Percentiles rank a stretch among this genome's conserved stretches.
phyloP scores from a whole-genome alignment of 306 rosid genomes.

The Alnus rubra region DNA sequence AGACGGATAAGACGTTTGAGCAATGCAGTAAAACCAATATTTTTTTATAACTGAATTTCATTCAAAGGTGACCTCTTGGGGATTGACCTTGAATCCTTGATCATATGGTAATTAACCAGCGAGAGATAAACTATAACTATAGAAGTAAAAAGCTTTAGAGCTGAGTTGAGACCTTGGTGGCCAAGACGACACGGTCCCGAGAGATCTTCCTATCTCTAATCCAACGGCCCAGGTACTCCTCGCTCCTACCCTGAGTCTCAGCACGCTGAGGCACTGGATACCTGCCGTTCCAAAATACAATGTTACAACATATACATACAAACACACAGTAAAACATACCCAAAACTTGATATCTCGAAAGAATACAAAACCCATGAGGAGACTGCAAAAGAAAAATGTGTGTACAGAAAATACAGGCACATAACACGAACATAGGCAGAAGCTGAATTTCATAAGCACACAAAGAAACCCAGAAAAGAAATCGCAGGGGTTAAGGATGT shows the following conservation, averaged over 20 bases:
- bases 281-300: constrained; percentile 35
- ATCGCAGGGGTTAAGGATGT: neutral
- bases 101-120: too few relatives aligned
- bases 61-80: neutral
- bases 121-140: neutral
- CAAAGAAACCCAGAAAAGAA: neutral
- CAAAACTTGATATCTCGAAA: neutral
- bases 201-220: constrained; percentile 53
- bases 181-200: constrained; percentile 59
- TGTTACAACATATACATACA: neutral
- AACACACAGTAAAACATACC: neutral
- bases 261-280: constrained; percentile 91
- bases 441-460: neutral
- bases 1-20: neutral
- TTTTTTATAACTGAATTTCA: neutral
- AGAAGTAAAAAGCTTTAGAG: neutral
- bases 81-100: neutral
- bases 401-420: neutral
- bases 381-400: neutral
- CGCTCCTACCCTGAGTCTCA: constrained; percentile 75
- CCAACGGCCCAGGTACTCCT: constrained; percentile 88
- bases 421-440: neutral
- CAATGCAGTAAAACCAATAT: neutral
- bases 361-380: neutral
- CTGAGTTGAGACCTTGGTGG: constrained; percentile 64